Percentiles rank a stretch among this genome's conserved stretches.
Evolutionary conservation across 352 stramenopile genomes (phyloP).

Genomic region (Blastocystis sp.): DNA sequence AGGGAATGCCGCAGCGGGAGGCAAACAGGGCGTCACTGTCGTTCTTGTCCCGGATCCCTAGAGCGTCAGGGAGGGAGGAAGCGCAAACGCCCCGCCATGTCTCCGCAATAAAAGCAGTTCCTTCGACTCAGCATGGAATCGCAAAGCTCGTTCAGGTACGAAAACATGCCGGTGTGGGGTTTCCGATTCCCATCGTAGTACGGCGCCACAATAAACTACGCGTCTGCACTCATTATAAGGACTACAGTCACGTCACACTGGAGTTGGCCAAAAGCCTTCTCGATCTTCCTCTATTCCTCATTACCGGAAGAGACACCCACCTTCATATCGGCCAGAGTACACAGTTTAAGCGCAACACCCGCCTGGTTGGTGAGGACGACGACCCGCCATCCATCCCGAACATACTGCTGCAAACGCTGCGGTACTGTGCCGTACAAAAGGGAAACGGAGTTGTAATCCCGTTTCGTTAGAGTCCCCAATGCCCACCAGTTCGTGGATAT

Average conservation of each 20-base stretch:
- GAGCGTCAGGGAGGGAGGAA: background rate
- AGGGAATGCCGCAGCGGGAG: constrained; percentile 79
- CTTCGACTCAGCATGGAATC: background rate
- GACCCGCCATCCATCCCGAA: constrained; percentile 11
- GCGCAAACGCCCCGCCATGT: background rate
- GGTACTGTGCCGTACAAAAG: constrained; percentile 27
- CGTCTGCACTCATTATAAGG: background rate
- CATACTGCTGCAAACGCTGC: background rate
- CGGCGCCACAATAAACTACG: constrained; percentile 8
- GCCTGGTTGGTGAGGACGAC: constrained; percentile 42
- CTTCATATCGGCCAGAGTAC: background rate
- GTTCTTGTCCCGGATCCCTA: constrained; percentile 14
- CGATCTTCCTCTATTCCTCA: constrained; percentile 42
- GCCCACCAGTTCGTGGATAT: background rate
- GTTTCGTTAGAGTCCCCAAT: background rate
- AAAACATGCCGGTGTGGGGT: constrained; percentile 19
- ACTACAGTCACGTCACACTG: background rate
- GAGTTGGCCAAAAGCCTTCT: constrained; percentile 20
- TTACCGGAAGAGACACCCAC: background rate
- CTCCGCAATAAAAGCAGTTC: constrained; percentile 59
- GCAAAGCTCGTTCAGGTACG: constrained; percentile 6
- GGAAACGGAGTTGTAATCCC: background rate
- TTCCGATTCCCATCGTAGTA: constrained; percentile 35
- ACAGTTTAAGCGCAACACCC: background rate
- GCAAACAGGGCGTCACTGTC: constrained; percentile 83